Evolutionary conservation across 2,329 filamentous ascomycete genomes (phyloP), one percentile per base, ranked within the genome.

Genomic region (Sordariomycetes sp.): DNA sequence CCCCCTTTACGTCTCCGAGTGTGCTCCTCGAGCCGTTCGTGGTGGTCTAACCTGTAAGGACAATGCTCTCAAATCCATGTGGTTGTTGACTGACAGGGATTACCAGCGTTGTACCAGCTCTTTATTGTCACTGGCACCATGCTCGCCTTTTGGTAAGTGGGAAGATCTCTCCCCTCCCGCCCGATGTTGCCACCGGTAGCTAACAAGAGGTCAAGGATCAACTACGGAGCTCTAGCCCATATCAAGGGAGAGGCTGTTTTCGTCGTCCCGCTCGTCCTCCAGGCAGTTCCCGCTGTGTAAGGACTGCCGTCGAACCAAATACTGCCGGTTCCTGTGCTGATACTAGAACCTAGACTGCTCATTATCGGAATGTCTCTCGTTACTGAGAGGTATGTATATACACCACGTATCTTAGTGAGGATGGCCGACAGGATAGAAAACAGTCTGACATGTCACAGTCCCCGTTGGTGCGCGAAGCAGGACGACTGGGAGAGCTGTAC

Each of bases 401-500:
- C 37, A 11, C 22, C n/a, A 24, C 20, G 11, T 12, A 10, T 50
- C 20, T 11, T 3, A 14, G 7, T 20, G 4, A 6, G 22, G 8
- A 12, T 5, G 6, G 6, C 12, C 20, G 3, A 22, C 12, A 12
- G 8, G 2, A 11, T 50, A 22, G 46, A 14, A 4, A 24, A 14
- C 4, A 7, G 46, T 24, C 46, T 50, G 22, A 50, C 20, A 12
- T 20, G 14, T 4, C 75, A 78, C 60, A 86, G 82, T 7, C 85
- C 86, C 16, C 79, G 86, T 62, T 89, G 82, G 80, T 78, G 86
- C 25, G 86, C 85, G 25, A 81, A 83, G 63, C 77, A 82, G 64
- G 85, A 88, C 64, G 78, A 84, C 62, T 88, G 84, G 84, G 85
- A 89, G 60, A 74, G 80, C 48, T 82, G 86, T 1, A 79, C 77